Conservation (phyloP, 1,139 yeast genomes). For the Debaryomyces subglobosus region DNA sequence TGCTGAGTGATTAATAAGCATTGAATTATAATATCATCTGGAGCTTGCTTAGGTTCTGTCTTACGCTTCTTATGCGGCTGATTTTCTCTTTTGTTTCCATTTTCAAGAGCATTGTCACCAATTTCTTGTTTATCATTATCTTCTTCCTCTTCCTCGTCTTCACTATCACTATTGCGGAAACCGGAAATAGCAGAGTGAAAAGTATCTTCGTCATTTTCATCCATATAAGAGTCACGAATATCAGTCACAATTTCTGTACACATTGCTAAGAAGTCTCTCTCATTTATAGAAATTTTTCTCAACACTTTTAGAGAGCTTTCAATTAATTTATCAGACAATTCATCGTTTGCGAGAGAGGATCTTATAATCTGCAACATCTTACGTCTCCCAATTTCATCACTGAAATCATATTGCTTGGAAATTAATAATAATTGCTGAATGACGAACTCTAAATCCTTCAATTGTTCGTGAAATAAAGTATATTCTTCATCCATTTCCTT, state of each 20-base stretch:
- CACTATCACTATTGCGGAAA: slow-evolving; percentile 26
- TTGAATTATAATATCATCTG: slow-evolving; percentile 57
- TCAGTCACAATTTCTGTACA: slow-evolving; percentile 87
- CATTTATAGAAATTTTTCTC: slow-evolving; percentile 72
- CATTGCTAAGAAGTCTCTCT: slow-evolving; percentile 82
- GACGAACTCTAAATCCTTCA: slow-evolving; percentile 70
- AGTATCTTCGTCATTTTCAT: slow-evolving; percentile 44
- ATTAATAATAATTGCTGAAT: slow-evolving; percentile 72
- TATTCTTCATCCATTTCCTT: slow-evolving; percentile 26
- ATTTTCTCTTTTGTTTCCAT: slow-evolving; percentile 12
- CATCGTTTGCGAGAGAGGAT: slow-evolving; percentile 57
- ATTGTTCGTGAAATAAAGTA: slow-evolving; percentile 33
- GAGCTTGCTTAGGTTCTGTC: slow-evolving; percentile 42
- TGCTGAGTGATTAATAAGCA: slow-evolving; percentile 74
- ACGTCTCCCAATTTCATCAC: slow-evolving; percentile 91
- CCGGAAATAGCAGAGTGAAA: slow-evolving; percentile 61
- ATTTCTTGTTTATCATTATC: slow-evolving; percentile 21
- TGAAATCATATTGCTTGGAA: slow-evolving; percentile 76
- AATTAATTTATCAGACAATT: slow-evolving; percentile 56
- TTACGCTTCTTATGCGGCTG: slow-evolving; percentile 30
- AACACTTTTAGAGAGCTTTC: slow-evolving; percentile 66
- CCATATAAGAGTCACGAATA: slow-evolving; percentile 68
- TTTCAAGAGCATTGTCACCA: slow-evolving; percentile 16
- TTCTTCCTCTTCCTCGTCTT: slow-evolving; percentile 24
- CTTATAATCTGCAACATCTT: slow-evolving; percentile 76